These are phyloP conservation scores for Eragrostis curvula DNA, from an alignment of 176 grass and related monocot genomes.

Conservation along the genomic window DNA sequence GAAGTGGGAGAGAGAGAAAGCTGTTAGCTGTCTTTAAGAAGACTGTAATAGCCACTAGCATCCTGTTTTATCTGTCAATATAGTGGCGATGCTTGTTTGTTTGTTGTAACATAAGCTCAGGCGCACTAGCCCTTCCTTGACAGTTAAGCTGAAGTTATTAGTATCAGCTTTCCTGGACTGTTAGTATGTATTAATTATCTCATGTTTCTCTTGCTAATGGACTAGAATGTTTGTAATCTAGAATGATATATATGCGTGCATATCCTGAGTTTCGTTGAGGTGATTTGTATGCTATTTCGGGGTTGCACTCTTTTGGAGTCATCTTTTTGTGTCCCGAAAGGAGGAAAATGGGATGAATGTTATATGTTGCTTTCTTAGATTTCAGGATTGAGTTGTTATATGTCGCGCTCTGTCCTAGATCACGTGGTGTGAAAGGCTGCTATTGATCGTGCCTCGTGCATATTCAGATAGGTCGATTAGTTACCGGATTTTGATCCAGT, in stretches of 20 bases:
- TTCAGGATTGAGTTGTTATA: too few species aligned
- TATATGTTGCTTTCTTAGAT: too few species aligned
- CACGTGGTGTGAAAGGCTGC: too few species aligned
- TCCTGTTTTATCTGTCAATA: conserved; percentile 34
- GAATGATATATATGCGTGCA: neutral
- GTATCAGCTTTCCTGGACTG: conserved; percentile 60
- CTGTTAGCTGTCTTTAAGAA: conserved; percentile 51
- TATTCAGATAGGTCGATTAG: too few species aligned
- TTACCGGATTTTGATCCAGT: too few species aligned
- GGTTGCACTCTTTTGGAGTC: too few species aligned
- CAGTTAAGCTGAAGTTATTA: conserved; percentile 61
- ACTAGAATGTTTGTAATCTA: conserved; percentile 5
- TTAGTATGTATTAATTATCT: conserved; percentile 13
- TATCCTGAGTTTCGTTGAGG: too few species aligned
- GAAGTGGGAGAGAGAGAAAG: conserved; percentile 40
- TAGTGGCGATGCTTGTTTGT: conserved; percentile 3
- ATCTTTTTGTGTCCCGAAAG: too few species aligned
- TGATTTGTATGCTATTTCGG: too few species aligned
- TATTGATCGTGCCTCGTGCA: too few species aligned
- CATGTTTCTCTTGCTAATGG: conserved; percentile 33
- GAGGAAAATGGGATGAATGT: too few species aligned
- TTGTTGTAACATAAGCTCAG: conserved; percentile 56
- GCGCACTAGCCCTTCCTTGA: conserved; percentile 33
- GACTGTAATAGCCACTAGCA: conserved; percentile 24
- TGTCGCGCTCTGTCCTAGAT: too few species aligned